Base-by-base conservation (phyloP, 768 basidiomycete genomes). In the Mycena sanguinolenta region DNA sequence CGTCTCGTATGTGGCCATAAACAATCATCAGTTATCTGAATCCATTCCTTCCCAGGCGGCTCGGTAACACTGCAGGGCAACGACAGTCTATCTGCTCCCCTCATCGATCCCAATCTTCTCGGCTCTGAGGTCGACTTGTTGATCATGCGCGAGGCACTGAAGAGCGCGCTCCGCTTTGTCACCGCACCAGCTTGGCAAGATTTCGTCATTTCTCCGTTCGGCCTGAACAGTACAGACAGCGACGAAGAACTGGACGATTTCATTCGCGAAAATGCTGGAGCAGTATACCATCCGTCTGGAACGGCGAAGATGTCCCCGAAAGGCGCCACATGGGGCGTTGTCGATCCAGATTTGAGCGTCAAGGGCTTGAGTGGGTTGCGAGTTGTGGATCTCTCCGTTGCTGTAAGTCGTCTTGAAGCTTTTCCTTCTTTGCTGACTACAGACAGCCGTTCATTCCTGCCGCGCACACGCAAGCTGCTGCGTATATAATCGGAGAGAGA, bases 301-400 rank as follows among this genome's bases (percentile, higher is more conserved):
- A 80, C 79, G 7, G 80, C 81, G 3, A 58, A 72, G 6, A 82
- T 82, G 78, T 75, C 78, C 7, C 73, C 80, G 0, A 60, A 66
- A 58, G 67, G 69, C n/a, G 80, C 78, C 4, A 60, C 72, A 6
- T 73, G 58, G 27, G 81, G 80, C 14, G 81, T 81, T 28, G 77
- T 81, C 0, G 77, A 81, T 69, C 76, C 80, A 5, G 74, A 82
- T 50, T 69, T 84, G 63, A 70, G 69, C 42, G 80, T 9, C 19
- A 55, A 36, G 32, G 54, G 54, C 10, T 23, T 55, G 34, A 14
- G 5, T 34, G 54, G 54, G 10, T 59, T 84, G 34, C 75, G 83
- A 28, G 74, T 85, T 34, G 81, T 84, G 21, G 83, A 85, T 72
- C 78, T 78, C 10, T 82, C 81, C 23, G 74, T 84, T 9, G 62